phyloP scores from a whole-genome alignment of 23 red algal species.

The Gracilaria vermiculophylla region DNA sequence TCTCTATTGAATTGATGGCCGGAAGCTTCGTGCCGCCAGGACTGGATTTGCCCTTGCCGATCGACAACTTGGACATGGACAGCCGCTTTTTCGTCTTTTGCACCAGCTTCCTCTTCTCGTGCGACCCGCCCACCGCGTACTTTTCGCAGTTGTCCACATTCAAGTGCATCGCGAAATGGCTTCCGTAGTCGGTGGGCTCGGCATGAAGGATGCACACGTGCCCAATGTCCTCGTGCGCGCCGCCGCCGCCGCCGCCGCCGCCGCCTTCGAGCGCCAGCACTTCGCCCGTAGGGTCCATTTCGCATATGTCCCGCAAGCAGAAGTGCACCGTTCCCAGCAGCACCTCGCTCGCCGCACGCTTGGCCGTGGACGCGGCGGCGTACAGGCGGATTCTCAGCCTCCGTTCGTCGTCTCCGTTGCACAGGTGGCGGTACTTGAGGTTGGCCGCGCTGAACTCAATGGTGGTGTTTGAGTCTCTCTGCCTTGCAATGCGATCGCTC shows the following conservation, averaged over 20 bases:
- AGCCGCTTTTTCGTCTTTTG: not conserved
- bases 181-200: slow-evolving; percentile 57
- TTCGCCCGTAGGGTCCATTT: slow-evolving; percentile 56
- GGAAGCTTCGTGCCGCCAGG: not conserved
- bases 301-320: slow-evolving; percentile 41
- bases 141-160: slow-evolving; percentile 17
- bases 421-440: slow-evolving; percentile 55
- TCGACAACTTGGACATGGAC: slow-evolving; percentile 7
- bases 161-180: slow-evolving; percentile 43
- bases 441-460: slow-evolving; percentile 36
- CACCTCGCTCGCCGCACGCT: not conserved
- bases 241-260: not conserved
- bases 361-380: not conserved
- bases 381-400: slow-evolving; percentile 26
- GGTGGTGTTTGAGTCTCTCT: slow-evolving; percentile 28
- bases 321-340: slow-evolving; percentile 31
- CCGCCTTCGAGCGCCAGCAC: slow-evolving; percentile 20
- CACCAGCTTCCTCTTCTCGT: not conserved
- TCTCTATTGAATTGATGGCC: not conserved
- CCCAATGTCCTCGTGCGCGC: slow-evolving; percentile 26
- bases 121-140: slow-evolving; percentile 13
- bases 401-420: slow-evolving; percentile 62
- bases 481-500: slow-evolving; percentile 56
- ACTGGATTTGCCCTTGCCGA: not conserved
- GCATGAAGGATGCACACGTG: slow-evolving; percentile 34